Evolutionary conservation across 768 basidiomycete genomes (phyloP), one percentile per base, ranked within the genome.

Genomic region (Hygrophorus russula): DNA sequence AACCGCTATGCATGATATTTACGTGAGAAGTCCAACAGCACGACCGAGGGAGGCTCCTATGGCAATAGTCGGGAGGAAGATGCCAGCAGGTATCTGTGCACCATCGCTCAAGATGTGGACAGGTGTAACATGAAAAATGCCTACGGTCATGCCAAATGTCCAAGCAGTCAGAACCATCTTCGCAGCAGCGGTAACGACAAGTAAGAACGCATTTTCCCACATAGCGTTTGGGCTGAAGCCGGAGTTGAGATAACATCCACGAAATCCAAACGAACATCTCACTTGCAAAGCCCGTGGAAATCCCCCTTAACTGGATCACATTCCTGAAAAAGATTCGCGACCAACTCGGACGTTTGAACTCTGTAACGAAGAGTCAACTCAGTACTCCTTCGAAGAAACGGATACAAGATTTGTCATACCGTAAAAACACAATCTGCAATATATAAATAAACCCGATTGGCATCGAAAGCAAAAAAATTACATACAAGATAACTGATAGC

Each of bases 201-300:
- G 64, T 6, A 84, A 60, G 51, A 82, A 82, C 12, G 82, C 69
- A 49, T 82, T 85, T 49, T 80, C 72, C 64, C 74, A 70, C 48
- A 73, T 70, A 6, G 81, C 80, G 4, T 70, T 75, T 2, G 79
- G 75, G 54, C 82, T 85, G 41, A 3, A 39, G 28, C 30, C 15
- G 30, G 40, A 32, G 49, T 7, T 12, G 35, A 30, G 45, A 36
- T 27, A 44, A 42, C 4, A 36, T 20, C 29, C n/a, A 7, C 15
- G 30, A 9, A 39, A 18, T 28, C 28, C 18, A n/a, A 24, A 27
- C 24, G 30, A 39, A 31, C 24, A 7, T 4, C 80, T 50, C 53
- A 83, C 82, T 84, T 83, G 80, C 89, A 93, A 27, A 91, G 66
- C 2, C 82, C 82, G 50, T 82, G 82, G 48, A 76, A 80, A 53